Conservation (phyloP, 179 eudicot species). For the Dionaea muscipula region DNA sequence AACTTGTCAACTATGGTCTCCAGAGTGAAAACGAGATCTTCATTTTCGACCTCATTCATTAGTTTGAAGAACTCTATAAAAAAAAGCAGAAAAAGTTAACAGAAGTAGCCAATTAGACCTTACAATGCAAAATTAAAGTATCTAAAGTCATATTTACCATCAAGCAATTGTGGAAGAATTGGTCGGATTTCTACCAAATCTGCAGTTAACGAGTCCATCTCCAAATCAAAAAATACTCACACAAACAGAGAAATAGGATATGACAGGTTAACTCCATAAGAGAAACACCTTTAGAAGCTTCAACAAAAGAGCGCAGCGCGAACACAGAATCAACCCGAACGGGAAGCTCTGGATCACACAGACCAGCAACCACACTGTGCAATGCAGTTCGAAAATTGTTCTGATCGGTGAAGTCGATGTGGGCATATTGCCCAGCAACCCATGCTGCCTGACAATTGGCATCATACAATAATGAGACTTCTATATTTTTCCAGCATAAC, state of each 20-base stretch:
- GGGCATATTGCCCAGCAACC: slow-evolving; percentile 99
- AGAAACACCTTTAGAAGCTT: slow-evolving; percentile 78
- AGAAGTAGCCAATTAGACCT: background rate
- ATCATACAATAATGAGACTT: too few relatives aligned
- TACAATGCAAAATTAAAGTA: background rate
- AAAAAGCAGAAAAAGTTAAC: background rate
- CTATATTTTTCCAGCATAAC: too few relatives aligned
- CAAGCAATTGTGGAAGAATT: slow-evolving; percentile 89
- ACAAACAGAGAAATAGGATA: background rate
- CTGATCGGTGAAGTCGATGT: slow-evolving; percentile 70
- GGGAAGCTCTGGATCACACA: slow-evolving; percentile 96
- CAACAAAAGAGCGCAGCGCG: slow-evolving; percentile 92
- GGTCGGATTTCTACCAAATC: slow-evolving; percentile 92
- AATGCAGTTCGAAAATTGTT: slow-evolving; percentile 82
- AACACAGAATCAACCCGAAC: slow-evolving; percentile 98
- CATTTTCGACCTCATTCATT: slow-evolving; percentile 98
- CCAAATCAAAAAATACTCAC: background rate
- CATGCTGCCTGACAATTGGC: slow-evolving; percentile 69
- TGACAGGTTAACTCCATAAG: background rate
- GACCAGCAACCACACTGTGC: slow-evolving; percentile 91
- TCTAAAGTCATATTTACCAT: slow-evolving; percentile 37
- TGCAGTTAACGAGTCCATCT: slow-evolving; percentile 21
- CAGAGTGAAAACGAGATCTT: slow-evolving; percentile 95
- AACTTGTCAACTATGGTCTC: slow-evolving; percentile 99
- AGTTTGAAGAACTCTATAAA: slow-evolving; percentile 81